Evolutionary conservation across 352 stramenopile species (phyloP).

Genomic region (Elongisporangium senticosum): DNA sequence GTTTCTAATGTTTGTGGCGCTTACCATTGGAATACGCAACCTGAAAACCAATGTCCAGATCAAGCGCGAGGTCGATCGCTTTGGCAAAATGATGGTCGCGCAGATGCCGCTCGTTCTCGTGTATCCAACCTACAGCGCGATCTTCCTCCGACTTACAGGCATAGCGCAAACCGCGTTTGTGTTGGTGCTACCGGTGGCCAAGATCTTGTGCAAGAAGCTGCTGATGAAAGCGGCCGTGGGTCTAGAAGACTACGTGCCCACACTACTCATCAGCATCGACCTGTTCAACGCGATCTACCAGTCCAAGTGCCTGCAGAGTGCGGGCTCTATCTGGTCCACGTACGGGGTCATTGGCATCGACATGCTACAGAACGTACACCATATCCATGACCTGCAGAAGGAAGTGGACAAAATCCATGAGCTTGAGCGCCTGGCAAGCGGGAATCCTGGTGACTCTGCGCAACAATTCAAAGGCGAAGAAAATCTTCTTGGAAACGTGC

Average conservation of each 20-base stretch:
- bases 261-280: conserved; percentile 6
- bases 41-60: background rate
- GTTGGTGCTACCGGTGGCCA: conserved; percentile 4
- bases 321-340: conserved; percentile 1
- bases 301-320: conserved; percentile 3
- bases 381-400: background rate
- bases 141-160: background rate
- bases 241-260: background rate
- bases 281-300: conserved; percentile 7
- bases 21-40: background rate
- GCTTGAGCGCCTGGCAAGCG: background rate
- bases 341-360: conserved; percentile 2
- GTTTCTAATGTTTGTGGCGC: background rate
- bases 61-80: background rate
- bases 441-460: background rate
- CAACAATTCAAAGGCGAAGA: background rate
- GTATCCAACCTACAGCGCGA: background rate
- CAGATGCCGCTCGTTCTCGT: background rate
- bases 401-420: background rate
- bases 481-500: background rate
- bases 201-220: conserved; percentile 3
- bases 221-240: background rate
- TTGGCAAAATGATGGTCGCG: conserved; percentile 1
- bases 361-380: conserved; percentile 1
- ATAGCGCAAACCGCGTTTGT: background rate